Evolutionary conservation across 495 filamentous ascomycete genomes (phyloP).

Genomic region (Trichocladium uniseriatum): DNA sequence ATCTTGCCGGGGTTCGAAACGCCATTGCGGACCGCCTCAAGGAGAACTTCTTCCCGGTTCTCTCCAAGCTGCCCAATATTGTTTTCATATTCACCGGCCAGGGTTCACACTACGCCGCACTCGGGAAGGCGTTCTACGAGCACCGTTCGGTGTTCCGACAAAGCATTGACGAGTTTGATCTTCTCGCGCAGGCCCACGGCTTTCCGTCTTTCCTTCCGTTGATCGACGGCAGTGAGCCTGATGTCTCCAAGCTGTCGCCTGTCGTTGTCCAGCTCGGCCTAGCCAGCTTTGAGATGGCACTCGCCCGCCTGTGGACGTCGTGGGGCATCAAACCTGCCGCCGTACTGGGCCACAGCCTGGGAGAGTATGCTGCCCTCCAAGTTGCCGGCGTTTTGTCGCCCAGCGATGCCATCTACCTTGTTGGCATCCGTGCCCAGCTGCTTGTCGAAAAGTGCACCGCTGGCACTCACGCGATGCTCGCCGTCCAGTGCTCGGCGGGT

Average conservation of each 20-base stretch:
- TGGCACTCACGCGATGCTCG: slow-evolving; percentile 63
- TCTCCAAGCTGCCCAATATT: slow-evolving; percentile 43
- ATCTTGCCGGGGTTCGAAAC: slow-evolving; percentile 35
- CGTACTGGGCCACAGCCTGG: slow-evolving; percentile 77
- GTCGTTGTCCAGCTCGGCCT: slow-evolving; percentile 70
- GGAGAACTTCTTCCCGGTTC: slow-evolving; percentile 40
- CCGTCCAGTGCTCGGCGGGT: slow-evolving; percentile 40
- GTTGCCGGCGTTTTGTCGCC: slow-evolving; percentile 71
- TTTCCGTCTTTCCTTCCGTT: slow-evolving; percentile 61
- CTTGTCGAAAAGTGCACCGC: slow-evolving; percentile 60
- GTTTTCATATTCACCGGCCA: slow-evolving; percentile 65
- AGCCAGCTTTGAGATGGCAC: slow-evolving; percentile 74
- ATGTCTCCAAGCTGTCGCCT: slow-evolving; percentile 55
- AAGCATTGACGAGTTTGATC: slow-evolving; percentile 61
- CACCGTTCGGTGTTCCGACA: slow-evolving; percentile 57
- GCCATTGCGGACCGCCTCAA: slow-evolving; percentile 35
- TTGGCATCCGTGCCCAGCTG: slow-evolving; percentile 69
- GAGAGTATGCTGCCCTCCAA: slow-evolving; percentile 82
- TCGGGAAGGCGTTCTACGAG: slow-evolving; percentile 63
- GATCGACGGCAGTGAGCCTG: slow-evolving; percentile 51
- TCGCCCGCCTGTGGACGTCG: slow-evolving; percentile 69
- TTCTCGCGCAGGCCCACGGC: slow-evolving; percentile 57
- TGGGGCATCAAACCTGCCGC: slow-evolving; percentile 68
- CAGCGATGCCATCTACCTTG: slow-evolving; percentile 70
- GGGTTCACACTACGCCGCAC: slow-evolving; percentile 54